A percentile compares a stretch with the other conserved stretches of the same genome.
phyloP scores from a whole-genome alignment of 1,139 yeast species.

The Hemisphaericaspora subhashii region DNA sequence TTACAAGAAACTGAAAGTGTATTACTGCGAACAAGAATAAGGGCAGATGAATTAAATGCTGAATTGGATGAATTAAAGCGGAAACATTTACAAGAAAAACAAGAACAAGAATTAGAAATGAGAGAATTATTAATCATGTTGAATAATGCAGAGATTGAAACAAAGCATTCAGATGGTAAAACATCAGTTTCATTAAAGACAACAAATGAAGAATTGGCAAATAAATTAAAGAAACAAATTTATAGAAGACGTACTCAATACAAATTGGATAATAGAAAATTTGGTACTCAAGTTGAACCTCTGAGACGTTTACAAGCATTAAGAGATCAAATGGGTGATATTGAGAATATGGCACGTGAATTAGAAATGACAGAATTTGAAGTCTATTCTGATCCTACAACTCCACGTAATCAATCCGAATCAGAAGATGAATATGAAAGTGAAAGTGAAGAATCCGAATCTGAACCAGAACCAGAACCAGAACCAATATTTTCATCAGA shows the following conservation, averaged over 20 bases:
- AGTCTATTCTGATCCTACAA: constrained; percentile 28
- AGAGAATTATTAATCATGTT: constrained; percentile 79
- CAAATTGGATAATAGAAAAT: constrained; percentile 53
- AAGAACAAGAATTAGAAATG: constrained; percentile 84
- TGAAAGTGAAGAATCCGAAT: constrained; percentile 19
- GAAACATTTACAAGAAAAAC: constrained; percentile 72
- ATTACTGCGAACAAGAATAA: constrained; percentile 62
- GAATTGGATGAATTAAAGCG: constrained; percentile 74
- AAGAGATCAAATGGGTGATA: constrained; percentile 81
- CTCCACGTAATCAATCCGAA: constrained; percentile 7
- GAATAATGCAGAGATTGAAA: constrained; percentile 38
- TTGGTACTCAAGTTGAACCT: constrained; percentile 69
- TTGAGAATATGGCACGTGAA: constrained; percentile 82
- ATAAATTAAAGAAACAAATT: constrained; percentile 57
- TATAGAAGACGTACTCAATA: constrained; percentile 64
- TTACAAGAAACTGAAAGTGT: constrained; percentile 73
- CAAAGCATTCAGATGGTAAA: constrained; percentile 27
- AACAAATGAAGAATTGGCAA: constrained; percentile 45
- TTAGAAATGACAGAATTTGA: constrained; percentile 84
- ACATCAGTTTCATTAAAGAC: constrained; percentile 41
- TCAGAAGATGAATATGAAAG: constrained; percentile 18
- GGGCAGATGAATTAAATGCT: constrained; percentile 59
- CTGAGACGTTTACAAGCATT: constrained; percentile 72
- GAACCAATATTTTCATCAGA: constrained; percentile 19
- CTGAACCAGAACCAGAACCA: constrained; percentile 20